Evolutionary conservation across 2,329 filamentous ascomycete genomes (phyloP), one percentile per base, ranked within the genome.

Genomic region (Sarocladium brachiariae): DNA sequence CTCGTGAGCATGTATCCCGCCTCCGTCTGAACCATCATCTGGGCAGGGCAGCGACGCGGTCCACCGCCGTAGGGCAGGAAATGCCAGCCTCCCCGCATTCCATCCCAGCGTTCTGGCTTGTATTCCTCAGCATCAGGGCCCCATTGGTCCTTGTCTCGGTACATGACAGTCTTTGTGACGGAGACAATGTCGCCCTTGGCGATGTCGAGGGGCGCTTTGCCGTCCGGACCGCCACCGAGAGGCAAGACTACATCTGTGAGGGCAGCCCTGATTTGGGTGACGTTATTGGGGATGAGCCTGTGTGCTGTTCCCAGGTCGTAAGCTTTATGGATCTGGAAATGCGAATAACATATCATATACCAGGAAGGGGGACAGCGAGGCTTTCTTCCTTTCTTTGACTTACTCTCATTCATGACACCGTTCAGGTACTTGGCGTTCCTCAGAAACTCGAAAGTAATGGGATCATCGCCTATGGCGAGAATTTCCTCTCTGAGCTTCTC

Each of bases 161-260:
- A 60, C 1, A 67, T 51, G 10, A 69, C 64, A 53, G 21, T 27
- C 21, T 27, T 25, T 8, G 21, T 27, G 13, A 45, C 74, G 9
- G 59, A 62, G 31, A 76, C 67, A 2, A 65, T 58, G 11, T 70
- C 66, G n/a, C 75, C 74, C 53, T 73, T 73, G 16, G 62, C 62
- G 7, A 80, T 66, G 54, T 74, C 74, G 14, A 81, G 57, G 0
- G 77, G 76, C 1, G 66, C 63, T 19, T 60, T 62, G 38, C 72
- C 70, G 47, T 76, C 67, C 2, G 66, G 58, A 0, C 77, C 76
- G 33, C 77, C 77, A 39, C 77, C 77, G 1, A 65, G 58, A 2
- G 77, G 77, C 0, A 81, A 64, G 0, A 70, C 64, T 2, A 75
- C 76, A 58, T 78, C 73, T 23, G 54, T 53, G n/a, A 41, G 16